Conservation (phyloP, 371 early-diverging fungal species). For the Phascolomyces articulosus region DNA sequence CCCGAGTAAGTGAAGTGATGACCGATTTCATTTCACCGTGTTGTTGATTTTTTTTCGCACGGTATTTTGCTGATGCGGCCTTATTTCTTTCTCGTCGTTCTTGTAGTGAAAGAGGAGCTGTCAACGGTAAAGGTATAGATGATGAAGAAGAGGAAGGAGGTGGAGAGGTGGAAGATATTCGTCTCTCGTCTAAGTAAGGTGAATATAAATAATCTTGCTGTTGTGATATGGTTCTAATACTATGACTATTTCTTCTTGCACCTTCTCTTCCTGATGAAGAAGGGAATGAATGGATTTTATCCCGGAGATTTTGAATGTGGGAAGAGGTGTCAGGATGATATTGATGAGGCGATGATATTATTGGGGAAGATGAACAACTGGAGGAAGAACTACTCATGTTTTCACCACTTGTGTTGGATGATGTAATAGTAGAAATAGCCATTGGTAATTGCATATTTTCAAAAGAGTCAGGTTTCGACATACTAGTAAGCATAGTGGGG, state of each 20-base stretch:
- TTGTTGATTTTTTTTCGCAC: constrained; percentile 58
- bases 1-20: constrained; percentile 41
- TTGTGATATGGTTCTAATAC: no score
- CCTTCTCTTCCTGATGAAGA: no score
- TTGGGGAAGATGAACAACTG: not conserved
- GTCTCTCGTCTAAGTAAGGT: not conserved
- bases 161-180: not conserved
- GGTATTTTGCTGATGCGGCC: constrained; percentile 59
- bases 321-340: not conserved
- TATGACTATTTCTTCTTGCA: no score
- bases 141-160: not conserved
- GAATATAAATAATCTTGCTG: no score
- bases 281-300: not conserved
- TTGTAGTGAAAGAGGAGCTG: constrained; percentile 28
- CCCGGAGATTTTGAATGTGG: not conserved
- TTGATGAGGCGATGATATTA: not conserved
- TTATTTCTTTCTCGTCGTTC: constrained; percentile 61
- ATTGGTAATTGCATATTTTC: not conserved
- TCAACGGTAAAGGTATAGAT: constrained; percentile 14
- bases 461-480: not conserved
- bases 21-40: constrained; percentile 51
- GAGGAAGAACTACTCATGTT: not conserved
- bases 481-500: not conserved
- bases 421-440: constrained; percentile 2
- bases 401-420: not conserved